A percentile compares a stretch with the other conserved stretches of the same genome.
phyloP scores from a whole-genome alignment of 192 early-diverging fungal species.

The Umbelopsis vinacea region DNA sequence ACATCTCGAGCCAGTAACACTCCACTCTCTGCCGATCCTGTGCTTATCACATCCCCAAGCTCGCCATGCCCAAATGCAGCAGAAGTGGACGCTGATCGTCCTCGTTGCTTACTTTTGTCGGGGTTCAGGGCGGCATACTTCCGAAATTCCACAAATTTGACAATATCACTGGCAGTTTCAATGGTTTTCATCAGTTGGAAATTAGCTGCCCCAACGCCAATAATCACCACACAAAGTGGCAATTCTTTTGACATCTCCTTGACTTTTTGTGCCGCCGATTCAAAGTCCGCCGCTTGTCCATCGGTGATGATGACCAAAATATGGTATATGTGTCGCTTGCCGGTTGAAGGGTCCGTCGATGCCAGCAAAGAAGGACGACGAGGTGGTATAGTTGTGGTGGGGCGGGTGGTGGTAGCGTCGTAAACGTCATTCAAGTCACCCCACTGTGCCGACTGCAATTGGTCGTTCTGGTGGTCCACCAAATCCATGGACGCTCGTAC shows the following conservation, averaged over 20 bases:
- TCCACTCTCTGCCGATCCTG: constrained; percentile 9
- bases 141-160: constrained; percentile 25
- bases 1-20: constrained; percentile 21
- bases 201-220: constrained; percentile 16
- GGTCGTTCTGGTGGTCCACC: not conserved
- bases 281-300: constrained; percentile 17
- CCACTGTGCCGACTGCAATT: not conserved
- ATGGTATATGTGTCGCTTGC: constrained; percentile 12
- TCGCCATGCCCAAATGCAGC: constrained; percentile 9
- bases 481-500: not conserved
- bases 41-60: constrained; percentile 8
- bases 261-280: constrained; percentile 6
- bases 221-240: constrained; percentile 19
- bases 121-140: constrained; percentile 3
- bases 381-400: not conserved
- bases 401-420: not conserved
- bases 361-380: constrained; percentile 4
- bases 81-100: constrained; percentile 12
- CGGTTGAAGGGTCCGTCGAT: not conserved
- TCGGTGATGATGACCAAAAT: constrained; percentile 24
- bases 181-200: constrained; percentile 13
- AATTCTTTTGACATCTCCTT: constrained; percentile 16
- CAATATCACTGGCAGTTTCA: constrained; percentile 8
- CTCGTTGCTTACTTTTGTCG: not conserved
- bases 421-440: not conserved